Conservation (phyloP, 371 early-diverging fungal species). For the Fennellomyces sp. region DNA sequence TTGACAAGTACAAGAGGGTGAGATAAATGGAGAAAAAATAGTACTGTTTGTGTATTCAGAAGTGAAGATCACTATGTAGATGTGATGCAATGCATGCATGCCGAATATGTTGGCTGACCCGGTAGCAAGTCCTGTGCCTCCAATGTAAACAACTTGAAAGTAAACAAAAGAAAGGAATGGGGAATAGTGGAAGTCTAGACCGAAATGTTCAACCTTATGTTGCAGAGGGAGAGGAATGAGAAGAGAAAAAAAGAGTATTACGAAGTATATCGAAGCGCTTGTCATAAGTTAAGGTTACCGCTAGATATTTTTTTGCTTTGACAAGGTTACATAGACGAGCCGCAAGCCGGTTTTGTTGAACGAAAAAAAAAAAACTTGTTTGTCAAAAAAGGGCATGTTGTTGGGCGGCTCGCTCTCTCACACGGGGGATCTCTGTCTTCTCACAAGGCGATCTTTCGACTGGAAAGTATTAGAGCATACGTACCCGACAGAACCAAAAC, state of each 20-base stretch:
- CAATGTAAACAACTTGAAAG: background rate
- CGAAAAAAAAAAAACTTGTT: background rate
- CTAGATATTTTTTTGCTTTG: background rate
- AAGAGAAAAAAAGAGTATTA: background rate
- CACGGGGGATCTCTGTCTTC: too few relatives aligned
- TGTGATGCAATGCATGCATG: background rate
- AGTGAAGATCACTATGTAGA: too few relatives aligned
- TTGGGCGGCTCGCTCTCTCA: too few relatives aligned
- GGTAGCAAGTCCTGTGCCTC: background rate
- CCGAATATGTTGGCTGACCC: background rate
- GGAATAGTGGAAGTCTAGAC: background rate
- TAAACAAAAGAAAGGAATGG: background rate
- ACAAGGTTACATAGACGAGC: conserved; percentile 14
- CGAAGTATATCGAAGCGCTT: background rate
- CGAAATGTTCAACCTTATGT: too few relatives aligned
- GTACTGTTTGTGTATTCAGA: too few relatives aligned
- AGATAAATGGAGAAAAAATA: too few relatives aligned
- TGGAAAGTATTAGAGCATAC: too few relatives aligned
- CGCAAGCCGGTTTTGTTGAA: conserved; percentile 11
- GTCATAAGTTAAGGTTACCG: background rate
- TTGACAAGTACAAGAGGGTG: background rate
- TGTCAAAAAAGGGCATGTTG: conserved; percentile 6
- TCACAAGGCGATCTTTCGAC: too few relatives aligned
- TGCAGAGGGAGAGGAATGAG: background rate
- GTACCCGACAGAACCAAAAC: too few relatives aligned